These are phyloP conservation scores for Paecilomyces fulvus DNA, from an alignment of 2,329 filamentous ascomycete species.

Conservation along the genomic window DNA sequence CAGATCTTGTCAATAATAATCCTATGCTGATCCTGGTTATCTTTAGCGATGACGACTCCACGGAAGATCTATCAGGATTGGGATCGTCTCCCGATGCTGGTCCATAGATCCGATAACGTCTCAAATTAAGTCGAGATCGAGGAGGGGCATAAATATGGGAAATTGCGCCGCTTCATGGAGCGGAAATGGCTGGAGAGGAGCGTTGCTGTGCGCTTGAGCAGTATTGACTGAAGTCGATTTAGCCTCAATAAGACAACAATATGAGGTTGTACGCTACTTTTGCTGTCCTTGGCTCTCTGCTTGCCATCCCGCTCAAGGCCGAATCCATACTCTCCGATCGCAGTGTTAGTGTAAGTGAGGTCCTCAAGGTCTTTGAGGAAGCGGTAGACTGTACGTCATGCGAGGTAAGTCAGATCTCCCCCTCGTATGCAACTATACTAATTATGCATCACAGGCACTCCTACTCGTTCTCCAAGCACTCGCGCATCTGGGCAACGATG, in stretches of 20 bases:
- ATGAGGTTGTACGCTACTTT: background rate
- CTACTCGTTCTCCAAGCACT: constrained; percentile 38
- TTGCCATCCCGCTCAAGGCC: background rate
- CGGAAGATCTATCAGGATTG: background rate
- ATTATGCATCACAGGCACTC: constrained; percentile 15
- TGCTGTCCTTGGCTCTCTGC: background rate
- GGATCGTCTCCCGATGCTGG: background rate
- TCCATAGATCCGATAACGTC: background rate
- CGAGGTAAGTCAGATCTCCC: background rate
- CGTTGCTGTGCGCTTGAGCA: background rate
- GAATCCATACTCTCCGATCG: background rate
- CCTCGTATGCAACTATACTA: background rate
- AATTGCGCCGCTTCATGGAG: background rate
- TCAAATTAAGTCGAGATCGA: background rate
- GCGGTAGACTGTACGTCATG: background rate
- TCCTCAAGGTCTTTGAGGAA: background rate
- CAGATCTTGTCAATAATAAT: background rate
- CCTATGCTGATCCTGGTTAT: background rate
- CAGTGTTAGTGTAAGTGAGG: background rate
- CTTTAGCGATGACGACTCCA: background rate
- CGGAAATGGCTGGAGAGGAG: background rate
- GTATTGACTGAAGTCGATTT: background rate
- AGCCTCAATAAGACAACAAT: background rate
- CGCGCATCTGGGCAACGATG: constrained; percentile 34
- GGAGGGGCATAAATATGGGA: background rate